A percentile compares a stretch with the other conserved stretches of the same genome.
phyloP scores from a whole-genome alignment of 352 stramenopile species.

The Pythium brachiatum region DNA sequence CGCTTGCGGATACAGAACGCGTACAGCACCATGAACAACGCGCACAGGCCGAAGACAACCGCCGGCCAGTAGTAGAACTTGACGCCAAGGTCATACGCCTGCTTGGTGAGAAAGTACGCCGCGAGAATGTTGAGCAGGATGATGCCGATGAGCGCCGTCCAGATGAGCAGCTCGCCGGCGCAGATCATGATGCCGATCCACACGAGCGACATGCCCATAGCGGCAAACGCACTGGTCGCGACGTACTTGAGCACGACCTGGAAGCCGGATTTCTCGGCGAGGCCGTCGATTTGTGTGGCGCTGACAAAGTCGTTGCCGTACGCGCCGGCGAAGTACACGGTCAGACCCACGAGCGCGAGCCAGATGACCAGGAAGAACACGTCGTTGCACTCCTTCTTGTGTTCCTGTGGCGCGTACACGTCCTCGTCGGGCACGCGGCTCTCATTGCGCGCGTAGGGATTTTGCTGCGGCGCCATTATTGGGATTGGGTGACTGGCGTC shows the following conservation, averaged over 20 bases:
- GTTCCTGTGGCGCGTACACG: slow-evolving; percentile 22
- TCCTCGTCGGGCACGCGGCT: slow-evolving; percentile 6
- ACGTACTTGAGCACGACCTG: slow-evolving; percentile 60
- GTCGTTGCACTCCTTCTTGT: slow-evolving; percentile 32
- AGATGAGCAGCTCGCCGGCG: slow-evolving; percentile 46
- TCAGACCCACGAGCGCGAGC: slow-evolving; percentile 31
- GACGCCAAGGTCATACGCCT: slow-evolving; percentile 51
- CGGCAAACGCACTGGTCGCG: slow-evolving; percentile 42
- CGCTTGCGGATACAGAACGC: slow-evolving; percentile 69
- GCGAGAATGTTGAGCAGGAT: slow-evolving; percentile 52
- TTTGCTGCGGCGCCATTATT: slow-evolving; percentile 6
- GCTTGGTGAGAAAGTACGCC: slow-evolving; percentile 66
- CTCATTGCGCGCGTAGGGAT: slow-evolving; percentile 19
- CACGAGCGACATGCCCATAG: slow-evolving; percentile 60
- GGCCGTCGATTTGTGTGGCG: slow-evolving; percentile 28
- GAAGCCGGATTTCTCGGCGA: slow-evolving; percentile 43
- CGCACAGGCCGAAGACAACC: slow-evolving; percentile 30
- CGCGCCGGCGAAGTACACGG: slow-evolving; percentile 31
- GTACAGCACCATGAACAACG: slow-evolving; percentile 52
- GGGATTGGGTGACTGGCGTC: neutral
- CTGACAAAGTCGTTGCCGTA: slow-evolving; percentile 30
- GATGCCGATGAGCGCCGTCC: slow-evolving; percentile 43
- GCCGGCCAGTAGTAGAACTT: slow-evolving; percentile 71
- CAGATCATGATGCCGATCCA: slow-evolving; percentile 77
- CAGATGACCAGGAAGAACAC: slow-evolving; percentile 42